Percentiles rank a stretch among this genome's conserved stretches.
Conservation (phyloP, 129 eudicot genomes). For the Saussurea involucrata region DNA sequence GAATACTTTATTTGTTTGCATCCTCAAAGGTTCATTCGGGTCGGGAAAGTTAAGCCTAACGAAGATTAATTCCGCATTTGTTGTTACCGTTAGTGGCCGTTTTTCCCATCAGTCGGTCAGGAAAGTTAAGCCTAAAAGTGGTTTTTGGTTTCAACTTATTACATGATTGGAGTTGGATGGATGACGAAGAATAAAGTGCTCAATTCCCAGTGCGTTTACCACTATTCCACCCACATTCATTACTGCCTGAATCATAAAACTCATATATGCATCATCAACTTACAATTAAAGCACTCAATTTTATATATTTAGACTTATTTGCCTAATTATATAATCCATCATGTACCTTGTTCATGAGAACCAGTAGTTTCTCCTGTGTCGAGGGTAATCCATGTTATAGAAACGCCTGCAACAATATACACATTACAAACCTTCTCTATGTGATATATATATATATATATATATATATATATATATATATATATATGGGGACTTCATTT, state of each 20-base stretch:
- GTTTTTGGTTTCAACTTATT: slow-evolving; percentile 18
- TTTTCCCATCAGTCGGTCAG: too few relatives aligned
- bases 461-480: too few relatives aligned
- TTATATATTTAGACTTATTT: too few relatives aligned
- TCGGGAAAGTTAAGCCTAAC: too few relatives aligned
- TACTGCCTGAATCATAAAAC: slow-evolving; percentile 57
- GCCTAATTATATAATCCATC: too few relatives aligned
- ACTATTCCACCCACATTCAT: slow-evolving; percentile 83
- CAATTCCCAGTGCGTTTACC: slow-evolving; percentile 79
- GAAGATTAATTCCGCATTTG: too few relatives aligned
- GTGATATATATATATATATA: not conserved
- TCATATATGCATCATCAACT: not conserved
- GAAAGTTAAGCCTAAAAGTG: too few relatives aligned
- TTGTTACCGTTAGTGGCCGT: too few relatives aligned
- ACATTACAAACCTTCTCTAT: not conserved
- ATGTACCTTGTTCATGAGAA: slow-evolving; percentile 75
- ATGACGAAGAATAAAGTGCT: slow-evolving; percentile 79
- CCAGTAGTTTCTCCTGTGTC: slow-evolving; percentile 64
- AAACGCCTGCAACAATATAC: slow-evolving; percentile 51
- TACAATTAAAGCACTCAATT: too few relatives aligned
- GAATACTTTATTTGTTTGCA: too few relatives aligned
- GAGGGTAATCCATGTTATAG: slow-evolving; percentile 89
- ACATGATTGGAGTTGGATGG: slow-evolving; percentile 63
- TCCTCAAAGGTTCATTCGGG: too few relatives aligned
- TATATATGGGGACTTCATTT: slow-evolving; percentile 1